A percentile compares a stretch with the other conserved stretches of the same genome.
Conservation (phyloP, 2,329 filamentous ascomycete genomes). For the Catunica adiposa region DNA sequence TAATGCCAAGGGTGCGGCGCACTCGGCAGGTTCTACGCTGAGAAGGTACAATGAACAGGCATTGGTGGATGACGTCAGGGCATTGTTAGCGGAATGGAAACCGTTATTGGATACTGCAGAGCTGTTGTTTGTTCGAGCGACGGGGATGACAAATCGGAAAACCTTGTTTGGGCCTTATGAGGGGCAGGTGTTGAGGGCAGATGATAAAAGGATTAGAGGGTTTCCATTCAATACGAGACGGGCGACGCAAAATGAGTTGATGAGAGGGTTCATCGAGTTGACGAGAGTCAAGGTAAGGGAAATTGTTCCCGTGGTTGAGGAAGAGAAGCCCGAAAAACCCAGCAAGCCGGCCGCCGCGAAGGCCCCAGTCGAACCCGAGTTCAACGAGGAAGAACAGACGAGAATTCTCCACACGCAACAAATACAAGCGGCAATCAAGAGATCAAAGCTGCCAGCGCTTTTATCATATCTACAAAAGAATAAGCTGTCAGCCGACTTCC, state of each 20-base stretch:
- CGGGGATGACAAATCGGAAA: conserved; percentile 67
- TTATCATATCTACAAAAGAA: conserved; percentile 73
- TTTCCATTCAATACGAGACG: conserved; percentile 89
- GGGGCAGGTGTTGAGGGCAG: conserved; percentile 61
- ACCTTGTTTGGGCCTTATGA: conserved; percentile 88
- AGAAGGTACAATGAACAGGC: conserved; percentile 90
- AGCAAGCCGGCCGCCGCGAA: conserved; percentile 23
- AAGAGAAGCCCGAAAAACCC: conserved; percentile 28
- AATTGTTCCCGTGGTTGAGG: conserved; percentile 49
- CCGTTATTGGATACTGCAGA: conserved; percentile 68
- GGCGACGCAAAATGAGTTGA: conserved; percentile 84
- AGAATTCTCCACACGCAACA: conserved; percentile 74
- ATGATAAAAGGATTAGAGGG: conserved; percentile 64
- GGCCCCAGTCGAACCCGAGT: conserved; percentile 43
- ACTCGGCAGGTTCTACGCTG: conserved; percentile 80
- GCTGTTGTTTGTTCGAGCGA: conserved; percentile 75
- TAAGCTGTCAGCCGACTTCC: conserved; percentile 51
- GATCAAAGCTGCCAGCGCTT: conserved; percentile 76
- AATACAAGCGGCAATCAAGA: conserved; percentile 69
- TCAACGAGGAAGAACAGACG: conserved; percentile 69
- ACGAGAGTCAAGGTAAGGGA: conserved; percentile 76
- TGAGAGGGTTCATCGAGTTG: conserved; percentile 86
- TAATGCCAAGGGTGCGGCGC: conserved; percentile 79
- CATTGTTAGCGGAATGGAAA: conserved; percentile 71
- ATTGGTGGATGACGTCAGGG: conserved; percentile 71